Percentiles rank a stretch among this genome's conserved stretches.
These are phyloP conservation scores for Aspergillus cavernicola DNA, from an alignment of 495 filamentous ascomycete genomes.

Conservation along the genomic window DNA sequence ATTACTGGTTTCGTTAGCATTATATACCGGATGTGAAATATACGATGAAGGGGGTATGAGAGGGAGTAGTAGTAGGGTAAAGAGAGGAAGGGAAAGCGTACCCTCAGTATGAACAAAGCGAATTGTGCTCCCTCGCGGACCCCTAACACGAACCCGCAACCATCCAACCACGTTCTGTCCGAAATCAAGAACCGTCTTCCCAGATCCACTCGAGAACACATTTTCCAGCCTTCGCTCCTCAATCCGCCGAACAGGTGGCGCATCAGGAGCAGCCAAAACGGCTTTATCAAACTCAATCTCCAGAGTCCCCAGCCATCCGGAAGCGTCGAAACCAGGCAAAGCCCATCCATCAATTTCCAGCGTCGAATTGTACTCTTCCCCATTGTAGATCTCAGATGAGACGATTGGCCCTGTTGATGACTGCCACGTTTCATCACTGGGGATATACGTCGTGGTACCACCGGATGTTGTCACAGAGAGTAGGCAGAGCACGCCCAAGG, in stretches of 20 bases:
- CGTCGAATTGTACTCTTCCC: constrained; percentile 42
- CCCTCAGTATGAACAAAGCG: constrained; percentile 13
- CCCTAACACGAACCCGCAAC: constrained; percentile 3
- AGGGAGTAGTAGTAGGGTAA: neutral
- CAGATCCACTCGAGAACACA: constrained; percentile 38
- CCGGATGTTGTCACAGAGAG: constrained; percentile 39
- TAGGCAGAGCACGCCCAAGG: constrained; percentile 36
- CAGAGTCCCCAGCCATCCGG: constrained; percentile 18
- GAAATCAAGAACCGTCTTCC: constrained; percentile 26
- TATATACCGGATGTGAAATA: too few species aligned
- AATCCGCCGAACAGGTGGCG: constrained; percentile 33
- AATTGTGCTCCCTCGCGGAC: constrained; percentile 6
- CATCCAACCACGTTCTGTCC: constrained; percentile 15
- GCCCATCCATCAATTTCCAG: constrained; percentile 12
- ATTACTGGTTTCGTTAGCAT: neutral
- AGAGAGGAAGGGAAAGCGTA: neutral
- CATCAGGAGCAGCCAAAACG: constrained; percentile 33
- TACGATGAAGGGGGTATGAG: too few species aligned
- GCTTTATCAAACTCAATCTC: constrained; percentile 20
- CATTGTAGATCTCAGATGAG: constrained; percentile 48
- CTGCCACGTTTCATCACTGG: constrained; percentile 22
- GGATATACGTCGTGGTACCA: constrained; percentile 30
- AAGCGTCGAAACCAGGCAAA: constrained; percentile 3
- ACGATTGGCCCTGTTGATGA: constrained; percentile 26
- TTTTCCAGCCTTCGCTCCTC: constrained; percentile 32